Conservation (phyloP, 2,329 filamentous ascomycete species). For the Fusarium abutilonis region DNA sequence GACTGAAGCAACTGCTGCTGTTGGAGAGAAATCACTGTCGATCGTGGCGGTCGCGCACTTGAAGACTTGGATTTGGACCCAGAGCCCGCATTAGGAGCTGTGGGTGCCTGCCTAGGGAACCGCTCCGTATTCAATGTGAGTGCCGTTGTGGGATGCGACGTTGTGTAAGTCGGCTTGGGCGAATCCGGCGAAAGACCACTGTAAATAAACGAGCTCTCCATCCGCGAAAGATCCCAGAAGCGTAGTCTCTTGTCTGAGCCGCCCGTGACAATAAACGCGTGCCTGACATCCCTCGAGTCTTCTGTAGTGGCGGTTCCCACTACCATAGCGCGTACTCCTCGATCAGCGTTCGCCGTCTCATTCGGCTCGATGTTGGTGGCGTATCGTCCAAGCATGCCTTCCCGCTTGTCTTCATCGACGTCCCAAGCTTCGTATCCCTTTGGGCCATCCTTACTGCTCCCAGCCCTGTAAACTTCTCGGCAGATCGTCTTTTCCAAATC, state of each 20-base stretch:
- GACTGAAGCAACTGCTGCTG: slow-evolving; percentile 87
- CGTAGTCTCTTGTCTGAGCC: slow-evolving; percentile 90
- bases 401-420: slow-evolving; percentile 87
- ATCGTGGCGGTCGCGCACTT: slow-evolving; percentile 67
- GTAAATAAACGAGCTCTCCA: slow-evolving; percentile 81
- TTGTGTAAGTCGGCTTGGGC: slow-evolving; percentile 76
- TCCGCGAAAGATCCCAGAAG: slow-evolving; percentile 88
- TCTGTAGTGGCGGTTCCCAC: slow-evolving; percentile 76
- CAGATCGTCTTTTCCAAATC: slow-evolving; percentile 91
- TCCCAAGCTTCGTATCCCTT: slow-evolving; percentile 85
- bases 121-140: slow-evolving; percentile 75
- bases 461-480: slow-evolving; percentile 84
- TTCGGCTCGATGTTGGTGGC: slow-evolving; percentile 76
- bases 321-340: slow-evolving; percentile 78
- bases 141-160: slow-evolving; percentile 68
- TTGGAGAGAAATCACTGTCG: slow-evolving; percentile 86
- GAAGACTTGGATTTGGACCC: slow-evolving; percentile 47
- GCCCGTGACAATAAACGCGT: slow-evolving; percentile 86
- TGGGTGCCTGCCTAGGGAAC: slow-evolving; percentile 54
- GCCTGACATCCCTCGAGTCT: slow-evolving; percentile 76
- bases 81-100: slow-evolving; percentile 46
- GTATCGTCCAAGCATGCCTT: slow-evolving; percentile 87
- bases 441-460: slow-evolving; percentile 66
- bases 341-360: slow-evolving; percentile 64
- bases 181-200: slow-evolving; percentile 80